Evolutionary conservation across 2,329 filamentous ascomycete genomes (phyloP), one percentile per base, ranked within the genome.

Genomic region (Amauroascus verrucosus): DNA sequence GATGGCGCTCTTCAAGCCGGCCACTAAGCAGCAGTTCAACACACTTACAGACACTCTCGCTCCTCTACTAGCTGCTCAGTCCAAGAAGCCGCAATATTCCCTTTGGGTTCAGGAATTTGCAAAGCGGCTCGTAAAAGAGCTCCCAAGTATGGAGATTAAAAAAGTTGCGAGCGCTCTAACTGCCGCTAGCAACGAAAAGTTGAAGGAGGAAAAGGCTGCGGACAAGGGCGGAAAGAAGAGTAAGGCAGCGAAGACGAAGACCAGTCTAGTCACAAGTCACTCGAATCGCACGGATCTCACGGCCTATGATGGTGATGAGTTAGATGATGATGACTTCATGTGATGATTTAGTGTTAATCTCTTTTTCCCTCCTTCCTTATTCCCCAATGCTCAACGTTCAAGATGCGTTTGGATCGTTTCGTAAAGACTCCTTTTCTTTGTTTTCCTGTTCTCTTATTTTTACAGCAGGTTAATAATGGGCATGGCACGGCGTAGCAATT

Each of bases 191-290:
- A 98, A 98, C 69, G 93, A 97, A 80, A 96, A 95, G 79, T 85
- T 97, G 85, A 94, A 89, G 77, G 90, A 96, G 71, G 93, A 98
- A 79, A 96, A 97, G 79, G 83, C 85, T 3, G 82, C 87, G 2
- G 88, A 95, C 60, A 96, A 95, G 78, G 84, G 87, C 52, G 87
- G 85, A 64, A 98, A 97, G 86, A 98, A 97, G 82, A 83, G 78
- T 62, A 97, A 97, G 80, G 90, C 90, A 3, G 86, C 88, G 57
- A 97, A 97, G 82, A 95, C 86, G 37, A 98, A 98, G 82, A 82
- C 86, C 16, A 84, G 82, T 6, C 76, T 97, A 48, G 85, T 86
- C 53, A 82, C 55, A 74, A 71, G 65, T 74, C 65, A 72, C 77
- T 73, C 68, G 77, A 63, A 72, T 69, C 67, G 63, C 71, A 77